These are phyloP conservation scores for Incumbomyces delicatus DNA, from an alignment of 2,329 filamentous ascomycete species.

Conservation along the genomic window DNA sequence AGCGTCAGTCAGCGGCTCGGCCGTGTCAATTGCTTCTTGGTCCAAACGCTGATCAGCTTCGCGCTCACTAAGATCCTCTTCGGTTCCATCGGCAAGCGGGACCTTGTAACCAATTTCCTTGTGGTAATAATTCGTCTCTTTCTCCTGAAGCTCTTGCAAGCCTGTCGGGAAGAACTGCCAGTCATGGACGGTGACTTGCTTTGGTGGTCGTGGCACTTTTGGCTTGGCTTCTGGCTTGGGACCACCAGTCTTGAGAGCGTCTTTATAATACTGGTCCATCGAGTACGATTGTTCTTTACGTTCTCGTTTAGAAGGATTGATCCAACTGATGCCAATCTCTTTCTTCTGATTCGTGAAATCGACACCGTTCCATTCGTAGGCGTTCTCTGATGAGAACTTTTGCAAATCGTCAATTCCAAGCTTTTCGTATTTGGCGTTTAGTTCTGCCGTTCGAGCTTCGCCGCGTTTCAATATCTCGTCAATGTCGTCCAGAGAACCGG, in stretches of 20 bases:
- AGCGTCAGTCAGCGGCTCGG: slow-evolving; percentile 75
- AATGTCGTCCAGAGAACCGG: slow-evolving; percentile 66
- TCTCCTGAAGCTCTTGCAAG: slow-evolving; percentile 82
- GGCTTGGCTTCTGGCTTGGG: slow-evolving; percentile 70
- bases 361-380: slow-evolving; percentile 98
- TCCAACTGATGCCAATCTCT: slow-evolving; percentile 78
- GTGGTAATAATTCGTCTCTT: slow-evolving; percentile 89
- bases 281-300: slow-evolving; percentile 97
- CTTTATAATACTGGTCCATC: slow-evolving; percentile 96
- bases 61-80: slow-evolving; percentile 75
- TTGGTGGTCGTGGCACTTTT: slow-evolving; percentile 89
- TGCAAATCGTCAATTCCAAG: slow-evolving; percentile 93
- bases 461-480: slow-evolving; percentile 78
- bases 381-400: slow-evolving; percentile 94
- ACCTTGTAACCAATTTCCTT: slow-evolving; percentile 97
- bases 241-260: slow-evolving; percentile 73
- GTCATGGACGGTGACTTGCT: slow-evolving; percentile 84
- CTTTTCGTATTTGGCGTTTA: slow-evolving; percentile 93
- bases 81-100: slow-evolving; percentile 74
- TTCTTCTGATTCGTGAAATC: slow-evolving; percentile 89
- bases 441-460: slow-evolving; percentile 76
- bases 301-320: slow-evolving; percentile 96
- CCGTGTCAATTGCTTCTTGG: slow-evolving; percentile 88
- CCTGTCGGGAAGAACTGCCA: slow-evolving; percentile 91
- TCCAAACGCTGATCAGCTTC: slow-evolving; percentile 79